Conservation (phyloP, 2,329 filamentous ascomycete species). For the Talaromyces sp. region DNA sequence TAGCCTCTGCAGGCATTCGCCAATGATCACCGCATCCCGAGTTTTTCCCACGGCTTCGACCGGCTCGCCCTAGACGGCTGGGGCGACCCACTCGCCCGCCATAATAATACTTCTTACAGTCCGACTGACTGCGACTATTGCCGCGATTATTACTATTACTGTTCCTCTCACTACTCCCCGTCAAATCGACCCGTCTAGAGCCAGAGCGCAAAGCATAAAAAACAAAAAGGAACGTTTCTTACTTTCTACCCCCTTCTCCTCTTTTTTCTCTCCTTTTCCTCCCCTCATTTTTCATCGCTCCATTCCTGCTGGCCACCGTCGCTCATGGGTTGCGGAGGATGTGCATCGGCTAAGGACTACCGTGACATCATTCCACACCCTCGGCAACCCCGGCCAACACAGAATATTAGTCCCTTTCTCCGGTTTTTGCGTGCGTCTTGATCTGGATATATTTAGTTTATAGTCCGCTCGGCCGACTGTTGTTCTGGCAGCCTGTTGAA, state of each 20-base stretch:
- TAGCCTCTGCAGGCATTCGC: not conserved
- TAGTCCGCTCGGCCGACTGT: not conserved
- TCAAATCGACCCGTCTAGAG: not conserved
- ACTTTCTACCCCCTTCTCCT: not conserved
- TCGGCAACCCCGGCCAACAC: constrained; percentile 1
- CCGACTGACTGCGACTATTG: not conserved
- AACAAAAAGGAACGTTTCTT: not conserved
- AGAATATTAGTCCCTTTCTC: not conserved
- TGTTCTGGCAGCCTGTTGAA: not conserved
- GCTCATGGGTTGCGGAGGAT: constrained; percentile 5
- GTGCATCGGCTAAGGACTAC: constrained; percentile 7
- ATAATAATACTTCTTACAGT: not conserved
- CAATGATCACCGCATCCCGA: not conserved
- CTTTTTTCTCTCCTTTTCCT: not conserved
- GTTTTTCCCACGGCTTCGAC: not conserved
- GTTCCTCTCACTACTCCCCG: not conserved
- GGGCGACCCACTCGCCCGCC: not conserved
- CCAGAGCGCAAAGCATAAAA: no score
- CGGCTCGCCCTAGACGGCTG: not conserved
- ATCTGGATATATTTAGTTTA: not conserved
- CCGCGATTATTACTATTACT: not conserved
- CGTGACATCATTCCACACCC: constrained; percentile 12
- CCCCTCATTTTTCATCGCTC: not conserved
- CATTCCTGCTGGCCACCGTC: not conserved
- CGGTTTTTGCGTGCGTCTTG: not conserved